These are phyloP conservation scores for Penicillium sp. DNA, from an alignment of 2,329 filamentous ascomycete genomes.

Conservation along the genomic window DNA sequence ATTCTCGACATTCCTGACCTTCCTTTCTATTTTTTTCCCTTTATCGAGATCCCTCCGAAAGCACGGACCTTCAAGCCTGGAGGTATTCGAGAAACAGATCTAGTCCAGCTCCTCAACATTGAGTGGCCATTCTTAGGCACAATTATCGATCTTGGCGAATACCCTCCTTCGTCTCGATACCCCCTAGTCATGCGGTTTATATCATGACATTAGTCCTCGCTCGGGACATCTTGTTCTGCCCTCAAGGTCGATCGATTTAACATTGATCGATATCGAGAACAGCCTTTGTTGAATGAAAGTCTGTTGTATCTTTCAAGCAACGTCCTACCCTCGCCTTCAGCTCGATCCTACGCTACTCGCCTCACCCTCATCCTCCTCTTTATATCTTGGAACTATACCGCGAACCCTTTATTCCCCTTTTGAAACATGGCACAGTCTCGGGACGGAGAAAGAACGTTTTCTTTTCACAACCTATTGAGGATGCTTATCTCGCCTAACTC, in stretches of 20 bases:
- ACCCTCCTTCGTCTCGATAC: constrained; percentile 12
- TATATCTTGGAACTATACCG: constrained; percentile 8
- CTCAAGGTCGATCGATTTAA: constrained; percentile 30
- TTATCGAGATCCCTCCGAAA: not conserved
- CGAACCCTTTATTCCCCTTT: constrained; percentile 4
- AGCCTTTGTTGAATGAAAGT: constrained; percentile 24
- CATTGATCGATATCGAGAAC: constrained; percentile 32
- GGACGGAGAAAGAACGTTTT: constrained; percentile 34
- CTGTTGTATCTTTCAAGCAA: constrained; percentile 12
- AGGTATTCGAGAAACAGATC: constrained; percentile 17
- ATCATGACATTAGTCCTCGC: constrained; percentile 46
- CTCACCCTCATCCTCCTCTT: not conserved
- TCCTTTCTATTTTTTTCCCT: constrained; percentile 3
- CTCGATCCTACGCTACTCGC: constrained; percentile 18
- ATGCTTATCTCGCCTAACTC: constrained; percentile 47
- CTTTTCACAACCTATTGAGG: constrained; percentile 45
- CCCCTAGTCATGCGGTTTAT: constrained; percentile 38
- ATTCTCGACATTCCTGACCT: constrained; percentile 4
- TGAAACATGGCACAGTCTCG: constrained; percentile 36
- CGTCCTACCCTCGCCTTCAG: constrained; percentile 11
- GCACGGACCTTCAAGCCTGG: constrained; percentile 14
- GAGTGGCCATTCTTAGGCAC: constrained; percentile 16
- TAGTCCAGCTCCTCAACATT: constrained; percentile 12
- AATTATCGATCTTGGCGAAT: constrained; percentile 23
- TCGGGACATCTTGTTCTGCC: constrained; percentile 34